Evolutionary conservation across 192 early-diverging fungal species (phyloP).

Genomic region (Dissophora ornata): DNA sequence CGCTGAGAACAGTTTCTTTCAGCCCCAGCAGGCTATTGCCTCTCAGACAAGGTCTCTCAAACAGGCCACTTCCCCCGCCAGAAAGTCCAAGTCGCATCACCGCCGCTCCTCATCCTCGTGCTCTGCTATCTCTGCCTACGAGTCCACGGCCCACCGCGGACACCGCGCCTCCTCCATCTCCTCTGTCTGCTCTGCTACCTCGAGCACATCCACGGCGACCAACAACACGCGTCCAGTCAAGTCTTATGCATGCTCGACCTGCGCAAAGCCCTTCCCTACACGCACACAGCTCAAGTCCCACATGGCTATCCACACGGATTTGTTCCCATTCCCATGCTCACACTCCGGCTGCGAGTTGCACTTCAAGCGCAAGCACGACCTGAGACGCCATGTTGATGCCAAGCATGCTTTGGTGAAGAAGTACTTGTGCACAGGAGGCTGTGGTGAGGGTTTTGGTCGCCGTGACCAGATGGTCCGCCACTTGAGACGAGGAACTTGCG

Average conservation of each 20-base stretch:
- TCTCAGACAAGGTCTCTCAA: neutral
- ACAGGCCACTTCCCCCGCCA: slow-evolving; percentile 28
- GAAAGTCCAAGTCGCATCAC: slow-evolving; percentile 14
- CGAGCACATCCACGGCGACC: neutral
- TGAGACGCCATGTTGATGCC: slow-evolving; percentile 53
- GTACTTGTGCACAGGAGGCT: slow-evolving; percentile 53
- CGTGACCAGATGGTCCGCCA: slow-evolving; percentile 54
- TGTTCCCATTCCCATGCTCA: slow-evolving; percentile 49
- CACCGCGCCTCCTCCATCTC: slow-evolving; percentile 49
- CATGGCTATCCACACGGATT: slow-evolving; percentile 53
- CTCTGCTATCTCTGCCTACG: slow-evolving; percentile 46
- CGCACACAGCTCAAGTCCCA: slow-evolving; percentile 58
- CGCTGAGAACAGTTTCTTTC: neutral
- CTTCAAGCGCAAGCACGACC: slow-evolving; percentile 60
- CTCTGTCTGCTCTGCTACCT: slow-evolving; percentile 30
- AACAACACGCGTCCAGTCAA: slow-evolving; percentile 23
- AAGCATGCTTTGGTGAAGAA: slow-evolving; percentile 53
- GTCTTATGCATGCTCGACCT: slow-evolving; percentile 50
- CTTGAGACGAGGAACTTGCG: slow-evolving; percentile 37
- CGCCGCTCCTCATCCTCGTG: slow-evolving; percentile 40
- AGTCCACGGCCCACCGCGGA: slow-evolving; percentile 22
- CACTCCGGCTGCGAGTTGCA: slow-evolving; percentile 43
- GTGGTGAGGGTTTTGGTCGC: slow-evolving; percentile 51
- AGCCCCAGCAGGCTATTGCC: neutral
- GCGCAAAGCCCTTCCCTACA: slow-evolving; percentile 50